Evolutionary conservation across 2,329 filamentous ascomycete genomes (phyloP).

Genomic region (Epichloe gansuensis): DNA sequence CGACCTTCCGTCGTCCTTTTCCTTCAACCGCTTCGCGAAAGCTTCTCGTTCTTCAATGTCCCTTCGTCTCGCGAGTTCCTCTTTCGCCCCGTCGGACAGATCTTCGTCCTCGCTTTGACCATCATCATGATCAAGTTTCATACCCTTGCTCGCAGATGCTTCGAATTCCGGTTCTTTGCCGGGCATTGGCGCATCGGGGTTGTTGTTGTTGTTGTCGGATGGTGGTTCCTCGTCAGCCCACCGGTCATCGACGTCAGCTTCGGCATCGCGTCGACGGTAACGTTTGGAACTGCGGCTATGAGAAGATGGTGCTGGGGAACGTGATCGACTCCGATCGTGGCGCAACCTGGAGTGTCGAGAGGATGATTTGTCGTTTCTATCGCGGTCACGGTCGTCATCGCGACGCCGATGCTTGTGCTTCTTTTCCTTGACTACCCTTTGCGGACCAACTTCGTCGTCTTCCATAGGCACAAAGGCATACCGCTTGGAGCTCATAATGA

Average conservation of each 20-base stretch:
- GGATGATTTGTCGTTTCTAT: slow-evolving; percentile 17
- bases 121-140: slow-evolving; percentile 49
- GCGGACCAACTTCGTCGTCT: slow-evolving; percentile 44
- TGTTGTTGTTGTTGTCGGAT: slow-evolving; percentile 22
- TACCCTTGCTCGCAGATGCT: slow-evolving; percentile 58
- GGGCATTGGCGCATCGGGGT: slow-evolving; percentile 21
- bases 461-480: slow-evolving; percentile 59
- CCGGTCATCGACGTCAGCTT: slow-evolving; percentile 54
- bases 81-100: slow-evolving; percentile 45
- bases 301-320: slow-evolving; percentile 18
- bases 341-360: slow-evolving; percentile 15
- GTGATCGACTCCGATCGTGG: slow-evolving; percentile 20
- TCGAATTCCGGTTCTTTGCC: slow-evolving; percentile 46
- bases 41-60: slow-evolving; percentile 68
- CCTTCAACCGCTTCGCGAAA: slow-evolving; percentile 62
- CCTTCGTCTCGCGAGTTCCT: slow-evolving; percentile 45
- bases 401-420: slow-evolving; percentile 29
- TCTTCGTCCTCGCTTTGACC: slow-evolving; percentile 24
- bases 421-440: slow-evolving; percentile 38
- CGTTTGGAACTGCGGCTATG: slow-evolving; percentile 24
- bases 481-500: slow-evolving; percentile 40
- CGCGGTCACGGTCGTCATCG: slow-evolving; percentile 22
- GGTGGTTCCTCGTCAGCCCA: slow-evolving; percentile 67
- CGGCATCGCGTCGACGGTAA: slow-evolving; percentile 28
- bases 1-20: slow-evolving; percentile 56